A percentile compares a stretch with the other conserved stretches of the same genome.
These are phyloP conservation scores for Clitopilus passeckerianus DNA, from an alignment of 768 basidiomycete genomes.

Conservation along the genomic window DNA sequence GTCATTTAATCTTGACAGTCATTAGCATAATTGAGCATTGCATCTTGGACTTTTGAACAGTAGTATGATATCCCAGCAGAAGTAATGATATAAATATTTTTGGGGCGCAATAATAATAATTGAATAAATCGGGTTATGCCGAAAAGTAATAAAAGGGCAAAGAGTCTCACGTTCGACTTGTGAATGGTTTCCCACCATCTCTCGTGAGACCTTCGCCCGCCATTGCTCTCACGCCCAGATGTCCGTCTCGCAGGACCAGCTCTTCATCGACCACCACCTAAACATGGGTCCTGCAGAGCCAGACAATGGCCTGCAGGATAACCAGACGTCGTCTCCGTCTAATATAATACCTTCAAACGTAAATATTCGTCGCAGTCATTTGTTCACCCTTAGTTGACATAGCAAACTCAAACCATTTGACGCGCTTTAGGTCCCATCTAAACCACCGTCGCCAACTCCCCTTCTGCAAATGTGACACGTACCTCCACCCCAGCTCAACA, in stretches of 20 bases:
- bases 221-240: constrained; percentile 41
- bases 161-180: constrained; percentile 11
- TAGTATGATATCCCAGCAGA: no score
- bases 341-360: constrained; percentile 12
- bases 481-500: constrained; percentile 18
- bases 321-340: constrained; percentile 12
- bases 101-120: not conserved
- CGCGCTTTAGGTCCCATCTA: constrained; percentile 24
- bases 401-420: constrained; percentile 18
- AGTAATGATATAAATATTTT: not conserved
- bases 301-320: not conserved
- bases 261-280: constrained; percentile 42
- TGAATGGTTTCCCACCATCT: constrained; percentile 24
- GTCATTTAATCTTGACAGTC: not conserved
- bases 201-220: constrained; percentile 27
- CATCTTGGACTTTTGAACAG: not conserved
- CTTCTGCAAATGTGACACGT: constrained; percentile 13
- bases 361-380: constrained; percentile 25
- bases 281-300: constrained; percentile 23
- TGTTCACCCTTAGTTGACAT: constrained; percentile 15
- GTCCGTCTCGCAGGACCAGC: constrained; percentile 38
- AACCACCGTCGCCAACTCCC: constrained; percentile 16
- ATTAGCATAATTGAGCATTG: not conserved
- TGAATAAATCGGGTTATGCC: not conserved
- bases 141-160: constrained; percentile 11